Evolutionary conservation across 192 early-diverging fungal genomes (phyloP), one percentile per base, ranked within the genome.

Genomic region (Gryganskiella cystojenkinii): DNA sequence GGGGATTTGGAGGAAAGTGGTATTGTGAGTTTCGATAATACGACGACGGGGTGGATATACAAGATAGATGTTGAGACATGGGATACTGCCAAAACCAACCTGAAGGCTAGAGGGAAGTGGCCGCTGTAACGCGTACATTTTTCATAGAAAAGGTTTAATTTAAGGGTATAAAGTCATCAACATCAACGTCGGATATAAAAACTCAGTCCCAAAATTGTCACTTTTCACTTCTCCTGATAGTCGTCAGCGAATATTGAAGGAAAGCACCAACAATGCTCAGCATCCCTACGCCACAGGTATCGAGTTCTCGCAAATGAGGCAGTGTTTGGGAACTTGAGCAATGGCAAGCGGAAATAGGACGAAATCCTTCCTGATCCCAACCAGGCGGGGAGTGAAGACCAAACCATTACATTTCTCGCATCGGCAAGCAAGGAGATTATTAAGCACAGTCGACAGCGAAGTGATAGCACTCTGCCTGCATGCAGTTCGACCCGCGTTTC

Each of bases 401-500:
- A 58, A 22, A 25, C 47, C 54, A 64, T 64, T 64, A 27, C 70
- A 71, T 71, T 61, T 71, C 58, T 7, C 47, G 55, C 61, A 60
- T 64, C 61, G 61, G 47, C 55, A 58, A 58, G 55, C 25, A 64
- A n/a, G 70, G 55, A 58, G 61, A 27, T 64, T 64, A 71, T 71
- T 71, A 64, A 64, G 70, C 70, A 47, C 54, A 64, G 55, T 71
- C 61, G 70, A 37, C 55, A 27, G 61, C 58, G 55, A 51, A 62
- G 54, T 71, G 70, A 51, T 70, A 56, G 70, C 70, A 71, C 53
- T 64, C 55, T 45, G 53, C 60, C 61, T 27, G 55, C 61, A 71
- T 71, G 53, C 47, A 71, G 43, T 64, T 71, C 61, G 61, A 71
- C 61, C 55, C 61, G 70, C 61, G 61, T 71, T 71, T 71, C 70